phyloP scores from a whole-genome alignment of 345 rosid genomes.

The Schrenkiella parvula region DNA sequence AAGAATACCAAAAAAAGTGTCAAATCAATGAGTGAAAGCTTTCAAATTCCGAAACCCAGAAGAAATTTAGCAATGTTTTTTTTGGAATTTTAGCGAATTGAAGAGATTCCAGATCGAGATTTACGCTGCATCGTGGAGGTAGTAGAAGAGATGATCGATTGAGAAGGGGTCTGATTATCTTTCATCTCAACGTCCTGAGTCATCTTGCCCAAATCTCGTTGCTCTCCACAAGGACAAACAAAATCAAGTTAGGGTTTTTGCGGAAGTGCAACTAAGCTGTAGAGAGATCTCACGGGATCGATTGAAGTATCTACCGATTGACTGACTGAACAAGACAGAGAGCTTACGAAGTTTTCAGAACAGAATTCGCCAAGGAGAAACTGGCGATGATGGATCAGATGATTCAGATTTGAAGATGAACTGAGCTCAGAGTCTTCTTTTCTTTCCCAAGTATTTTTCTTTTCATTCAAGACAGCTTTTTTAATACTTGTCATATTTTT shows the following conservation, averaged over 20 bases:
- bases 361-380: not conserved
- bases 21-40: not conserved
- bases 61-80: not conserved
- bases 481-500: too few species aligned
- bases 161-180: constrained; percentile 59
- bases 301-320: not conserved
- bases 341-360: constrained; percentile 2
- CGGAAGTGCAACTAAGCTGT: not conserved
- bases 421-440: not conserved
- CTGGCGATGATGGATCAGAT: not conserved
- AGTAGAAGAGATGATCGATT: constrained; percentile 43
- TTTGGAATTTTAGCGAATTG: not conserved
- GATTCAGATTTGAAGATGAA: constrained; percentile 18
- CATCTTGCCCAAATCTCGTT: constrained; percentile 37
- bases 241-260: constrained; percentile 12
- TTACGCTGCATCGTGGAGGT: constrained; percentile 59
- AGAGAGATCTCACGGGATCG: not conserved
- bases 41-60: not conserved
- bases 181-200: constrained; percentile 87
- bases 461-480: constrained; percentile 36
- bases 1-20: not conserved
- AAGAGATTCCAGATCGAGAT: not conserved
- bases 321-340: not conserved
- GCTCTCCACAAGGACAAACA: not conserved
- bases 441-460: constrained; percentile 33